These are phyloP conservation scores for Scolecobasidium constrictum DNA, from an alignment of 2,329 filamentous ascomycete genomes.

Conservation along the genomic window DNA sequence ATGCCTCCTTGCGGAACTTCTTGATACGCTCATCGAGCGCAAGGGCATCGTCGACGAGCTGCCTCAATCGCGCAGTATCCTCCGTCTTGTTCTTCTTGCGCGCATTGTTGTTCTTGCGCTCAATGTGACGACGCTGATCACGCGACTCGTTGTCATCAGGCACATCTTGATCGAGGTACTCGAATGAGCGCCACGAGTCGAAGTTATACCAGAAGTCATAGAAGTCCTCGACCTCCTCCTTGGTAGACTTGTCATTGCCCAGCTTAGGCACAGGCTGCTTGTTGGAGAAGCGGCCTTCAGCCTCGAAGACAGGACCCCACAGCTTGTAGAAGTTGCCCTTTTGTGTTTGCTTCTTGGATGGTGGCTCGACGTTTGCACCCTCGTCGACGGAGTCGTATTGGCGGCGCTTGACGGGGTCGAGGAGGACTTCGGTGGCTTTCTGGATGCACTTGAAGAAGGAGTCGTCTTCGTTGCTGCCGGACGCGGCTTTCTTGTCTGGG, in stretches of 20 bases:
- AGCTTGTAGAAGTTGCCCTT: slow-evolving; percentile 93
- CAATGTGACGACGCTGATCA: slow-evolving; percentile 96
- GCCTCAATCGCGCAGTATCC: slow-evolving; percentile 82
- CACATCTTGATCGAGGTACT: slow-evolving; percentile 98
- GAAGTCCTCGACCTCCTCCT: slow-evolving; percentile 86
- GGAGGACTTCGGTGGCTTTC: slow-evolving; percentile 87
- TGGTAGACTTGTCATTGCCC: slow-evolving; percentile 71
- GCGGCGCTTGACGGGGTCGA: slow-evolving; percentile 82
- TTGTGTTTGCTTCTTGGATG: slow-evolving; percentile 77
- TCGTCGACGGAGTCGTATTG: slow-evolving; percentile 98
- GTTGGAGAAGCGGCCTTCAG: slow-evolving; percentile 89
- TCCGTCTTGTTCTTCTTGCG: slow-evolving; percentile 99
- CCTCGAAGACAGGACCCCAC: slow-evolving; percentile 82
- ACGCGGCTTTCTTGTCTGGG: slow-evolving; percentile 95
- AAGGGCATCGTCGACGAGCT: slow-evolving; percentile 78
- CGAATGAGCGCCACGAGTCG: slow-evolving; percentile 93
- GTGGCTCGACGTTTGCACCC: slow-evolving; percentile 81
- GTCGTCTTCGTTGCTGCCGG: slow-evolving; percentile 80
- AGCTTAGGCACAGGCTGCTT: slow-evolving; percentile 77
- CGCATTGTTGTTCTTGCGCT: slow-evolving; percentile 95
- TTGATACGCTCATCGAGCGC: slow-evolving; percentile 91
- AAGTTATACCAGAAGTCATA: slow-evolving; percentile 99
- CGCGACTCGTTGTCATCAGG: slow-evolving; percentile 98
- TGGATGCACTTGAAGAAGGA: slow-evolving; percentile 99
- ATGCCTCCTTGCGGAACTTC: slow-evolving; percentile 86